Percentiles rank a stretch among this genome's conserved stretches.
Conservation (phyloP, 805 yeast genomes). For the Metschnikowia chrysomelidarum region DNA sequence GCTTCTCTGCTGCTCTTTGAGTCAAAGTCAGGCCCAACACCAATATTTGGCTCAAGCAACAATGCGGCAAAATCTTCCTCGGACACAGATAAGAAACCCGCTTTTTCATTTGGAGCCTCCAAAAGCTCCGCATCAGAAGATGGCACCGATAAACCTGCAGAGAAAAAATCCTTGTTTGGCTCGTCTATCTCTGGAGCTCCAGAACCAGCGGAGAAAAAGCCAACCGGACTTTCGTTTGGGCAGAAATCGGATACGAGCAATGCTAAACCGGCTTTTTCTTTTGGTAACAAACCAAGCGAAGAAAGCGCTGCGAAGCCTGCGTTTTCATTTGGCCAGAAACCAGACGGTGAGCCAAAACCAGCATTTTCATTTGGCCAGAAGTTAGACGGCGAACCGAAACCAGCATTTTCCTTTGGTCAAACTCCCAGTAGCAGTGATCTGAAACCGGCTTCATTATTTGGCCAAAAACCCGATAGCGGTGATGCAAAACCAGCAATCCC, state of each 20-base stretch:
- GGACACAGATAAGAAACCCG: neutral
- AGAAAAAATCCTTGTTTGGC: no score
- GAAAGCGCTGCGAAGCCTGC: slow-evolving; percentile 2
- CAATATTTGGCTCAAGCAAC: slow-evolving; percentile 1
- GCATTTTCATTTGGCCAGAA: slow-evolving; percentile 4
- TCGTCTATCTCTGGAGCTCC: no score
- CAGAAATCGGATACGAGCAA: no score
- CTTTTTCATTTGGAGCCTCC: slow-evolving; percentile 1
- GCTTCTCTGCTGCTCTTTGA: no score
- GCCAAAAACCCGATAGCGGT: neutral
- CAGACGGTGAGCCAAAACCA: slow-evolving; percentile 2
- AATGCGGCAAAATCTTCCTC: neutral
- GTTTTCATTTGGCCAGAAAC: slow-evolving; percentile 4
- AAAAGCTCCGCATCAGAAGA: neutral
- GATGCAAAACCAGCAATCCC: neutral
- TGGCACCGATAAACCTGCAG: slow-evolving; percentile 6
- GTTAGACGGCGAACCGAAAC: no score
- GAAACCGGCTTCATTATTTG: slow-evolving; percentile 5
- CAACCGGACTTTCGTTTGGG: no score
- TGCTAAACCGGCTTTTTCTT: slow-evolving; percentile 14
- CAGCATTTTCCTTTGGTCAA: no score
- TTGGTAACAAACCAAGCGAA: slow-evolving; percentile 14
- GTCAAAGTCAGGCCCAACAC: neutral
- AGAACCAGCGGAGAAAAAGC: slow-evolving; percentile 1
- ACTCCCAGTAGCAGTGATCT: no score